These are phyloP conservation scores for Xenosphaeropsis pyriputrescens DNA, from an alignment of 2,329 filamentous ascomycete genomes.

Conservation along the genomic window DNA sequence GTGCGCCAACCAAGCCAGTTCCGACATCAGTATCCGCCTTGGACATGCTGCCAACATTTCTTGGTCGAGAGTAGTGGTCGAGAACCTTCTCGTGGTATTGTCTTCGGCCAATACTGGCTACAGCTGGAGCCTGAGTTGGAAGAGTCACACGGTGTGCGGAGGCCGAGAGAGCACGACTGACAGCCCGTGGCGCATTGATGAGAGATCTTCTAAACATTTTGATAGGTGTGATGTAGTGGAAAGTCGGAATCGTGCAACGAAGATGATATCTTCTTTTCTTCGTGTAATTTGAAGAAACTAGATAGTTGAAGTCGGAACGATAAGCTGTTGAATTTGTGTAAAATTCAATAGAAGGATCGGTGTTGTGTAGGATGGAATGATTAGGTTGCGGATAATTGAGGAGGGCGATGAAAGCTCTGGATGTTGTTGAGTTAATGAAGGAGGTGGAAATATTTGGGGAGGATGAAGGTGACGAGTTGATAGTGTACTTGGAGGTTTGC, in stretches of 20 bases:
- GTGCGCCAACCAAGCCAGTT: conserved; percentile 82
- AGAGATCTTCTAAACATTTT: conserved; percentile 17
- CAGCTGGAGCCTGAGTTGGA: conserved; percentile 7
- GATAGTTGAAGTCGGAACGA: too few species aligned
- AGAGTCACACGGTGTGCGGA: conserved; percentile 10
- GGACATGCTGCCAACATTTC: conserved; percentile 65
- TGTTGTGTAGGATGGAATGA: too few species aligned
- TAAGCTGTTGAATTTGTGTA: too few species aligned
- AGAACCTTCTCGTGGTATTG: conserved; percentile 33
- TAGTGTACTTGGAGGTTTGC: too few species aligned
- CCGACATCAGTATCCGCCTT: conserved; percentile 75
- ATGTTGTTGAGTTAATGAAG: too few species aligned
- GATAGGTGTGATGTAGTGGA: background rate
- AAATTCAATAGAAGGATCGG: too few species aligned
- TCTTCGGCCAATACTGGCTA: conserved; percentile 7
- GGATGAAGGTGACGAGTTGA: too few species aligned
- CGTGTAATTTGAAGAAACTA: too few species aligned
- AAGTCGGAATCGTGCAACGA: too few species aligned
- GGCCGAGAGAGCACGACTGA: conserved; percentile 14
- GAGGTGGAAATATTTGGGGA: background rate
- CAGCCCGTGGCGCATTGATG: conserved; percentile 12
- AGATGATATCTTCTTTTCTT: too few species aligned
- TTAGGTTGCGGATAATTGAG: too few species aligned
- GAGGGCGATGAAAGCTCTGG: too few species aligned
- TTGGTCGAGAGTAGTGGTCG: conserved; percentile 69